A percentile compares a stretch with the other conserved stretches of the same genome.
phyloP scores from a whole-genome alignment of 345 rosid genomes.

The Salix udensis region DNA sequence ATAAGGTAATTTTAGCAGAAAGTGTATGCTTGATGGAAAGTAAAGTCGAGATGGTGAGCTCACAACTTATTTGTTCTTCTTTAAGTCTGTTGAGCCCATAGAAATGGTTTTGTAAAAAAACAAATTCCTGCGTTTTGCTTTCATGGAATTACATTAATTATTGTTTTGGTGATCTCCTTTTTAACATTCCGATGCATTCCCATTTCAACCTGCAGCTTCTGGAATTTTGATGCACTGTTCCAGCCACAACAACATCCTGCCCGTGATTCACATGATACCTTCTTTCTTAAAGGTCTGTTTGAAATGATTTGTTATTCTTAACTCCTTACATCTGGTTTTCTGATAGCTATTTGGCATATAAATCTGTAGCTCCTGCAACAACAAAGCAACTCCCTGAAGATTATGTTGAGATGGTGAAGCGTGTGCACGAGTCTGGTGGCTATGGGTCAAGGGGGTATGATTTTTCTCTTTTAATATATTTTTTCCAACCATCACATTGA shows the following conservation, averaged over 20 bases:
- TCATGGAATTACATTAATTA: neutral
- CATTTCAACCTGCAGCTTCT: constrained; percentile 58
- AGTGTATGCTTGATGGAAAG: too few species aligned
- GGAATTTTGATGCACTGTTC: constrained; percentile 95
- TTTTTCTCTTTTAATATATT: neutral
- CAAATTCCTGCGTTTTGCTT: too few species aligned
- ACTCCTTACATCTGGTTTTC: neutral
- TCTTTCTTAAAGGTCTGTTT: constrained; percentile 68
- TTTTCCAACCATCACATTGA: neutral
- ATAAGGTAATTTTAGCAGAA: neutral
- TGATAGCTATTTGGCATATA: constrained; percentile 13
- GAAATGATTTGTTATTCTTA: constrained; percentile 9
- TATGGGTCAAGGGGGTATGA: constrained; percentile 87
- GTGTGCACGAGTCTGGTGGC: constrained; percentile 83
- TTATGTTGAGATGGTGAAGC: constrained; percentile 76
- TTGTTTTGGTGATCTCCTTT: neutral
- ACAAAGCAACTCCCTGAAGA: constrained; percentile 77
- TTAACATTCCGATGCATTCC: neutral
- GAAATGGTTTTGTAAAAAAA: too few species aligned
- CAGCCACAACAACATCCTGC: constrained; percentile 99
- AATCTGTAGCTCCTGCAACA: constrained; percentile 65
- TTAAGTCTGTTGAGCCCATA: neutral
- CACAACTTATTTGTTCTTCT: neutral
- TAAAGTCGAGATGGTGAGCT: neutral
- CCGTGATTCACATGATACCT: constrained; percentile 95